These are phyloP conservation scores for Talaromyces sp. DNA, from an alignment of 2,329 filamentous ascomycete genomes.

Conservation along the genomic window DNA sequence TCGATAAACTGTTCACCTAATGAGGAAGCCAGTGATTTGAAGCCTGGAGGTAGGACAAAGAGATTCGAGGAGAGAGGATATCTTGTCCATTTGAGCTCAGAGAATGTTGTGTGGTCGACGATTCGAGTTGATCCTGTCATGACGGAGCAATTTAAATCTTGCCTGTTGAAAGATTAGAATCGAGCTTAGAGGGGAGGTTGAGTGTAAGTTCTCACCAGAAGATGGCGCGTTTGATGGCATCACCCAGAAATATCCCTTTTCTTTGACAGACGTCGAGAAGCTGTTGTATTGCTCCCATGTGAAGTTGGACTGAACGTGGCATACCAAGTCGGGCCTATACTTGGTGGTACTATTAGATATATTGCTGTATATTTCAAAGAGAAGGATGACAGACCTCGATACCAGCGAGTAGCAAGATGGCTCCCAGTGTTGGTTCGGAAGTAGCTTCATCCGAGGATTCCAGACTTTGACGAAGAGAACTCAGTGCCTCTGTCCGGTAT, in stretches of 20 bases:
- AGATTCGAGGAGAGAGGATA: conserved; percentile 29
- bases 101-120: conserved; percentile 42
- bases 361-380: background rate
- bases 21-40: conserved; percentile 25
- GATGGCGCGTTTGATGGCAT: conserved; percentile 45
- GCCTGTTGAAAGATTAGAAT: conserved; percentile 30
- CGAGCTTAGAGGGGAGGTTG: background rate
- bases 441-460: conserved; percentile 24
- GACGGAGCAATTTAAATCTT: conserved; percentile 44
- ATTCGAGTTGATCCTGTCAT: conserved; percentile 40
- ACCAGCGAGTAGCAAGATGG: conserved; percentile 44
- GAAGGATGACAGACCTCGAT: conserved; percentile 36
- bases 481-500: conserved; percentile 36
- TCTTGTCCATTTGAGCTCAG: conserved; percentile 42
- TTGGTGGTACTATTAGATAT: background rate
- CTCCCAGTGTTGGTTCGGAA: conserved; percentile 40
- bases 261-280: conserved; percentile 35
- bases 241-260: conserved; percentile 31
- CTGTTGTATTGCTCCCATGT: conserved; percentile 40
- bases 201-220: conserved; percentile 37
- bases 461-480: conserved; percentile 36
- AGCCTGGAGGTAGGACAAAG: conserved; percentile 36
- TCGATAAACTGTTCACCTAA: conserved; percentile 34
- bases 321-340: conserved; percentile 38
- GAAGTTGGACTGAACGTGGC: conserved; percentile 40